These are phyloP conservation scores for Coniophora puteana DNA, from an alignment of 1,284 basidiomycete species.

Conservation along the genomic window DNA sequence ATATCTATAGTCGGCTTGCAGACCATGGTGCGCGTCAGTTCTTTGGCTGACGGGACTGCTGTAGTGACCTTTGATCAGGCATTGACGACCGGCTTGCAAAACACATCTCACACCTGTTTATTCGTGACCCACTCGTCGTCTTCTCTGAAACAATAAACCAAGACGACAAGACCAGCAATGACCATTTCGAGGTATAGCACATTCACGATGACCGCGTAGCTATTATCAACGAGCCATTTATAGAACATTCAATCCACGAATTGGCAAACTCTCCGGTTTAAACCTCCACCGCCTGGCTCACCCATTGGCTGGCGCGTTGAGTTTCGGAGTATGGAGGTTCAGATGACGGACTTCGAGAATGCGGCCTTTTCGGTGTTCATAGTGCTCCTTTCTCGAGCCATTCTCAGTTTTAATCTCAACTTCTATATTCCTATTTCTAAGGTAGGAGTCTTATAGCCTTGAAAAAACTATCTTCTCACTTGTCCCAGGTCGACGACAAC, in stretches of 20 bases:
- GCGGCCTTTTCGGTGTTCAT: constrained; percentile 95
- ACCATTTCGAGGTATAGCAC: constrained; percentile 86
- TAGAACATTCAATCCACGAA: constrained; percentile 99
- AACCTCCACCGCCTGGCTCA: constrained; percentile 92
- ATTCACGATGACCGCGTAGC: neutral
- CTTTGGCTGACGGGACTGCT: neutral
- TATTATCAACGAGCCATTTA: constrained; percentile 7
- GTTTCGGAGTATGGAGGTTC: constrained; percentile 98
- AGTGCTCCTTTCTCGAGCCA: constrained; percentile 91
- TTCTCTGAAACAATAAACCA: constrained; percentile 95
- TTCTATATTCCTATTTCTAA: constrained; percentile 98
- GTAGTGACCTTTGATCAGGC: constrained; percentile 36
- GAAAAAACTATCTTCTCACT: constrained; percentile 3
- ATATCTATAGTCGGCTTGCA: constrained; percentile 68
- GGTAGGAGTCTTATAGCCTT: constrained; percentile 39
- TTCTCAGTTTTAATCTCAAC: constrained; percentile 88
- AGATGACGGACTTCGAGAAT: constrained; percentile 98
- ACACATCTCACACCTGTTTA: constrained; percentile 95
- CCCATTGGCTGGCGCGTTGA: constrained; percentile 98
- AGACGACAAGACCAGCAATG: constrained; percentile 83
- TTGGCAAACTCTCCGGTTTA: constrained; percentile 99
- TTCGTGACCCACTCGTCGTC: constrained; percentile 94
- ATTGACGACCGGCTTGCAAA: constrained; percentile 87
- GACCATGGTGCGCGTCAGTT: constrained; percentile 56
- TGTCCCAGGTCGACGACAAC: constrained; percentile 88